Conservation (phyloP, 441 rosid species). For the Jatropha podagrica region DNA sequence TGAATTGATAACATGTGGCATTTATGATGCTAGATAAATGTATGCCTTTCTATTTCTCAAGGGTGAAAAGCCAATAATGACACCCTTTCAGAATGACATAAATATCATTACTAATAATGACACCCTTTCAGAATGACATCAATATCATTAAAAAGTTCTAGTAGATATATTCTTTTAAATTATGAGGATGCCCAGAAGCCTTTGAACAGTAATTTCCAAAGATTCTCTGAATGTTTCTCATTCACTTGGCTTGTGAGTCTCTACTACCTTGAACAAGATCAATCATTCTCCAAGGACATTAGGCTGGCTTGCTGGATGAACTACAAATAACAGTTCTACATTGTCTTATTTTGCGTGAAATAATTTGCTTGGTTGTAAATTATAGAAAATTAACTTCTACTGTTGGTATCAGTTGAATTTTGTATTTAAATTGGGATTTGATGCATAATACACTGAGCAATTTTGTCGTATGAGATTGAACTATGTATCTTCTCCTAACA, state of each 20-base stretch:
- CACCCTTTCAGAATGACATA: neutral
- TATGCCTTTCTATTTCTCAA: neutral
- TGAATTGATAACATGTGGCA: neutral
- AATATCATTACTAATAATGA: neutral
- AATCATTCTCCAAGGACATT: neutral
- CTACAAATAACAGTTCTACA: neutral
- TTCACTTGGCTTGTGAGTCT: too few relatives aligned
- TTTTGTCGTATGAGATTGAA: neutral
- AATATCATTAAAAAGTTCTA: neutral
- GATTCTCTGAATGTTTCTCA: neutral
- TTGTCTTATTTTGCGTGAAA: neutral
- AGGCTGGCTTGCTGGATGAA: neutral
- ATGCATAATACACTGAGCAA: neutral
- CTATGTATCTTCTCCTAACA: neutral
- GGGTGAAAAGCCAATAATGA: neutral
- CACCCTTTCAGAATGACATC: neutral
- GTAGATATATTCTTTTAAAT: neutral
- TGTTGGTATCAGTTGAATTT: neutral
- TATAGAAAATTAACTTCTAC: neutral
- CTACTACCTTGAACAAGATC: neutral
- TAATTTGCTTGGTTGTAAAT: neutral
- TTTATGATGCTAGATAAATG: constrained; percentile 4
- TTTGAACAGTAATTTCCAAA: neutral
- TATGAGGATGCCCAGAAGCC: neutral
- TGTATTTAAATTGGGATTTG: neutral